These are phyloP conservation scores for Populus nigra DNA, from an alignment of 345 rosid species.

Conservation along the genomic window DNA sequence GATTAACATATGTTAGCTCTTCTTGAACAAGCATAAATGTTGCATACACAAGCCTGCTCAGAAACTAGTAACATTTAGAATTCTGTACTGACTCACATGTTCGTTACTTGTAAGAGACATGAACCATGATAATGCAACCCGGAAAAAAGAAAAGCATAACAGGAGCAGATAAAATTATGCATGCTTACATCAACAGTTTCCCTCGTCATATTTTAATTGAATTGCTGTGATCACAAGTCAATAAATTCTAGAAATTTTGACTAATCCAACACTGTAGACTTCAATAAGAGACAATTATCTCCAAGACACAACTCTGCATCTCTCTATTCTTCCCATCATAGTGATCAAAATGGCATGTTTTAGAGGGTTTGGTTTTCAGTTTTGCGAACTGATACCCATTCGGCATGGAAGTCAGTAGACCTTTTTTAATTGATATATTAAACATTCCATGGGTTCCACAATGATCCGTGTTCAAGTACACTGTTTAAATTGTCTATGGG, in stretches of 20 bases:
- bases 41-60: not conserved
- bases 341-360: not conserved
- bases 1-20: not conserved
- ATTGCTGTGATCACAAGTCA: not conserved
- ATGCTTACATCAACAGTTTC: not conserved
- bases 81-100: not conserved
- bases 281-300: not conserved
- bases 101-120: not conserved
- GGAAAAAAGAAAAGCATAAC: no score
- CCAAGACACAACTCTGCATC: not conserved
- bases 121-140: not conserved
- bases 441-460: not conserved
- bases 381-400: not conserved
- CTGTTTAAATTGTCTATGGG: not conserved
- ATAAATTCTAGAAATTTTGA: not conserved
- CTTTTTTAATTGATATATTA: not conserved
- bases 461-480: not conserved
- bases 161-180: not conserved
- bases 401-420: not conserved
- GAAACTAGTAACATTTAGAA: not conserved
- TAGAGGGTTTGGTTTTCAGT: not conserved
- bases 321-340: not conserved
- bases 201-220: not conserved
- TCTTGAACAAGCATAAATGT: not conserved
- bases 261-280: not conserved